phyloP scores from a whole-genome alignment of 805 yeast genomes.

The Teunomyces funiuensis region DNA sequence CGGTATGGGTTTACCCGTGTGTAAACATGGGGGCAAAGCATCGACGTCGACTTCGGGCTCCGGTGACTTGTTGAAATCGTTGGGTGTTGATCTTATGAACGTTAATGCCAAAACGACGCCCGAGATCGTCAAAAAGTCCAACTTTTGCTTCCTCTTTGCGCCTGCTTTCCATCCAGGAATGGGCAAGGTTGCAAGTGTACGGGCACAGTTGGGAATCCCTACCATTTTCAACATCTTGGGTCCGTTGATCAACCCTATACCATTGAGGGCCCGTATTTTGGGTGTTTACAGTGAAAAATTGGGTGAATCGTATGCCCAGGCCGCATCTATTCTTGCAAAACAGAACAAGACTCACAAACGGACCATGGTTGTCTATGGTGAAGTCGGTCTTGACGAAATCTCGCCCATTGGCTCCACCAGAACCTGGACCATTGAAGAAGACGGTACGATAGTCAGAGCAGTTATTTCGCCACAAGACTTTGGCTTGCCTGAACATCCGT shows the following conservation, averaged over 20 bases:
- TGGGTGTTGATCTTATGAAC: slow-evolving; percentile 81
- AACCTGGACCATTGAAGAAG: slow-evolving; percentile 66
- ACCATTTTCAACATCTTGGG: slow-evolving; percentile 94
- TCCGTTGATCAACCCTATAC: slow-evolving; percentile 90
- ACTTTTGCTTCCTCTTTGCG: slow-evolving; percentile 77
- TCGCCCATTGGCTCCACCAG: slow-evolving; percentile 83
- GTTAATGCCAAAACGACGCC: slow-evolving; percentile 67
- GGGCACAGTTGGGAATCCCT: slow-evolving; percentile 82
- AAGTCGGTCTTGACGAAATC: slow-evolving; percentile 88
- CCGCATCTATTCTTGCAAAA: slow-evolving; percentile 64
- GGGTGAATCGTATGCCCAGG: slow-evolving; percentile 83
- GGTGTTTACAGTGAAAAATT: slow-evolving; percentile 83
- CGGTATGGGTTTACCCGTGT: slow-evolving; percentile 77
- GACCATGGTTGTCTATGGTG: slow-evolving; percentile 93
- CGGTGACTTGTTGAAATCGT: slow-evolving; percentile 76
- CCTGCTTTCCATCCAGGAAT: slow-evolving; percentile 93
- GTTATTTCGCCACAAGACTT: slow-evolving; percentile 72
- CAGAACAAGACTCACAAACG: slow-evolving; percentile 43
- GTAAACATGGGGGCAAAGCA: slow-evolving; percentile 98
- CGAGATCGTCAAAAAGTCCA: slow-evolving; percentile 46
- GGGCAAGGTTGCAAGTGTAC: slow-evolving; percentile 76
- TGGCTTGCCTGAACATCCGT: slow-evolving; percentile 71
- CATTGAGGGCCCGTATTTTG: slow-evolving; percentile 71
- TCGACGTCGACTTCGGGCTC: slow-evolving; percentile 92
- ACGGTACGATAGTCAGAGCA: slow-evolving; percentile 43